Conservation (phyloP, 345 rosid genomes). For the Chamaenerion angustifolium region DNA sequence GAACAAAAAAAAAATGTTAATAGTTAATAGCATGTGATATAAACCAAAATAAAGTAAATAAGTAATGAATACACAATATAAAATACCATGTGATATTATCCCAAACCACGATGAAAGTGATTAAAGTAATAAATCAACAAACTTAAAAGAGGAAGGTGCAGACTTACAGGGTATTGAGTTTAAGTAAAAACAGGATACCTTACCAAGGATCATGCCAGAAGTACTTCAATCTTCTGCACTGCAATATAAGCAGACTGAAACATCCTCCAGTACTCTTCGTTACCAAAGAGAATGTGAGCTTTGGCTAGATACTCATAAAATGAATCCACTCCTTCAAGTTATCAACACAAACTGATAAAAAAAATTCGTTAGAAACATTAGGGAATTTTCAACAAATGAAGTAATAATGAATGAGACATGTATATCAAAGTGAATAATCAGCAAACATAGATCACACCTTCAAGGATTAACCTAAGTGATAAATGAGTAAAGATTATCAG, state of each 20-base stretch:
- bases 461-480: background rate
- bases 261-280: slow-evolving; percentile 95
- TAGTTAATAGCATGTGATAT: too few relatives aligned
- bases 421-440: slow-evolving; percentile 4
- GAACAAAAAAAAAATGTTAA: too few relatives aligned
- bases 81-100: too few relatives aligned
- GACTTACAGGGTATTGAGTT: too few relatives aligned
- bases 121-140: background rate
- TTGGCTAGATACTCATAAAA: slow-evolving; percentile 88
- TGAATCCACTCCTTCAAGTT: slow-evolving; percentile 79
- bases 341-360: slow-evolving; percentile 10
- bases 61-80: too few relatives aligned
- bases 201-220: slow-evolving; percentile 96
- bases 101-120: too few relatives aligned
- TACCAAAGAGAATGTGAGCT: slow-evolving; percentile 88
- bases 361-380: slow-evolving; percentile 17
- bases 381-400: slow-evolving; percentile 6
- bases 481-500: too few relatives aligned
- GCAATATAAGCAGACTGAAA: slow-evolving; percentile 85
- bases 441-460: background rate
- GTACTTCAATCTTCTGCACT: slow-evolving; percentile 81
- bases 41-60: too few relatives aligned
- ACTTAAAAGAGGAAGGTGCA: background rate
- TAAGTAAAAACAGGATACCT: slow-evolving; percentile 7
- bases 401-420: background rate